Percentiles rank a stretch among this genome's conserved stretches.
phyloP scores from a whole-genome alignment of 1,139 yeast species.

The Scheffersomyces titani region DNA sequence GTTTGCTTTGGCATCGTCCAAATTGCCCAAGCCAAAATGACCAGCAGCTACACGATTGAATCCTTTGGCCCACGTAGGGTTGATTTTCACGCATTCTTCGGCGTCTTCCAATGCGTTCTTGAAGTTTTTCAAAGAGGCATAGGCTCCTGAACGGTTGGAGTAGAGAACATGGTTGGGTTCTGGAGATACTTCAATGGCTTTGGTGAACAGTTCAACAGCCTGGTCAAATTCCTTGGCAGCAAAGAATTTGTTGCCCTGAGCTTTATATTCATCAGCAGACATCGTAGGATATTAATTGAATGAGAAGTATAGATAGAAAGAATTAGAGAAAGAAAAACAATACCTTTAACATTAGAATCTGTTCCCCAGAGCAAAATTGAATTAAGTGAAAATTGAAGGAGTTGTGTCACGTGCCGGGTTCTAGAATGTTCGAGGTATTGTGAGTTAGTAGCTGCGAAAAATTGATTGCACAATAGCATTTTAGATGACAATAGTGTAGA shows the following conservation, averaged over 20 bases:
- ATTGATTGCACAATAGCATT: no score
- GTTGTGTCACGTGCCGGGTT: background rate
- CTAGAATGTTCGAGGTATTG: background rate
- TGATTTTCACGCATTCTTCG: conserved; percentile 73
- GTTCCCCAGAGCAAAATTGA: background rate
- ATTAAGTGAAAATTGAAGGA: background rate
- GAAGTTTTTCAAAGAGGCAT: conserved; percentile 77
- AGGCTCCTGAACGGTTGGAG: conserved; percentile 93
- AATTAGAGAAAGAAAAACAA: background rate
- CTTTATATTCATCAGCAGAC: conserved; percentile 73
- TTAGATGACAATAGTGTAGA: no score
- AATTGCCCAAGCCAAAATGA: conserved; percentile 76
- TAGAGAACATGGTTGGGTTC: conserved; percentile 85
- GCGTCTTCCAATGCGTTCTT: conserved; percentile 81
- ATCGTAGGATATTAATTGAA: conserved; percentile 8
- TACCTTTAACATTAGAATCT: background rate
- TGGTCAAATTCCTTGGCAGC: conserved; percentile 79
- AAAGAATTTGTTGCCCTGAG: conserved; percentile 89
- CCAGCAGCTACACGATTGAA: conserved; percentile 95
- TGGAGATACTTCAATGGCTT: conserved; percentile 85
- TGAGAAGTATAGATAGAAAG: background rate
- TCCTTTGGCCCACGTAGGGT: conserved; percentile 91
- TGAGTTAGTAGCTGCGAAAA: background rate
- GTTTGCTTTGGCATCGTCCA: conserved; percentile 65
- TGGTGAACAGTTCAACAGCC: conserved; percentile 78